These are phyloP conservation scores for Limonomyces culmigenus DNA, from an alignment of 1,284 basidiomycete genomes.

Conservation along the genomic window DNA sequence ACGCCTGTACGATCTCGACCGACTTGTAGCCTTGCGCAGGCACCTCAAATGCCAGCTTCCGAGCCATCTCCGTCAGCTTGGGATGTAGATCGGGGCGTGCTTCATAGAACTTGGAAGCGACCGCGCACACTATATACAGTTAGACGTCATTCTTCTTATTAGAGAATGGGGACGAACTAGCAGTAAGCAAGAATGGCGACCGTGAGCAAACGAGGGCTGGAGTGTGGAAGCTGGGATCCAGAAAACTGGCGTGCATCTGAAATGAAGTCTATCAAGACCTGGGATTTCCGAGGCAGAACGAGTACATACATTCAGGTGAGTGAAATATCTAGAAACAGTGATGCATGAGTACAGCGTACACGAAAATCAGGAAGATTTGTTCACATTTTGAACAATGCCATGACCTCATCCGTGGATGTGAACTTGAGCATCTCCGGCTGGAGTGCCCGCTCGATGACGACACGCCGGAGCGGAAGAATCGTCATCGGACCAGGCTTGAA, in stretches of 20 bases:
- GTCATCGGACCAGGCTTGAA: slow-evolving; percentile 92
- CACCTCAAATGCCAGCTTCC: slow-evolving; percentile 85
- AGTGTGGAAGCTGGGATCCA: slow-evolving; percentile 81
- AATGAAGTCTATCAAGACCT: slow-evolving; percentile 2
- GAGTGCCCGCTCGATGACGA: slow-evolving; percentile 80
- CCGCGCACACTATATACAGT: slow-evolving; percentile 62
- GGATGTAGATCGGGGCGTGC: slow-evolving; percentile 72
- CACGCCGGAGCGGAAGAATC: slow-evolving; percentile 66
- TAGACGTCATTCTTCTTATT: slow-evolving; percentile 2
- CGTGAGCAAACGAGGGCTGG: slow-evolving; percentile 83
- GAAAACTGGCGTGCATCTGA: slow-evolving; percentile 55
- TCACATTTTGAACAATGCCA: slow-evolving; percentile 84
- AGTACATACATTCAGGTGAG: no score
- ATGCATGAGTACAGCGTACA: no score
- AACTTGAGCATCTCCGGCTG: slow-evolving; percentile 86
- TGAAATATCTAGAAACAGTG: no score
- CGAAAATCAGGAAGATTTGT: no score
- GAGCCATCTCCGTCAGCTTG: slow-evolving; percentile 68
- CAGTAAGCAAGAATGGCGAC: slow-evolving; percentile 84
- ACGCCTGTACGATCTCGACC: slow-evolving; percentile 88
- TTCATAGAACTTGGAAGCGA: slow-evolving; percentile 82
- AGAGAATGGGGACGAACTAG: slow-evolving; percentile 42
- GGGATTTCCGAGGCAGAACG: no score
- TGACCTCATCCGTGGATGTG: slow-evolving; percentile 68
- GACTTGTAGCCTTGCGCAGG: slow-evolving; percentile 82